phyloP scores from a whole-genome alignment of 495 filamentous ascomycete species.

The Neohortaea acidophila region DNA sequence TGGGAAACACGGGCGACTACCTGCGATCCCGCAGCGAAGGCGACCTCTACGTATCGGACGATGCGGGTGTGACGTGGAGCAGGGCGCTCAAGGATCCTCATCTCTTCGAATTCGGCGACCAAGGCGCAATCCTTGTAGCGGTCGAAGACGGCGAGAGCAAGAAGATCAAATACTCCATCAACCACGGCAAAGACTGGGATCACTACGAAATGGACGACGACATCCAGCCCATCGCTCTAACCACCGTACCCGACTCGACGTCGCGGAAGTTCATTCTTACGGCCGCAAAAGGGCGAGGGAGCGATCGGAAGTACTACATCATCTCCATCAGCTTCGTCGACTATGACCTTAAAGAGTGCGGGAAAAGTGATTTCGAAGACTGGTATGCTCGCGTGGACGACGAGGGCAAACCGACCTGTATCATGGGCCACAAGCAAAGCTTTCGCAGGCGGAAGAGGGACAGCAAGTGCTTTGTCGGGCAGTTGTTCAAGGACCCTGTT shows the following conservation, averaged over 20 bases:
- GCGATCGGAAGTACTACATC: constrained; percentile 37
- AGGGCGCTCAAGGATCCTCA: constrained; percentile 63
- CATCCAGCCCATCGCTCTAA: constrained; percentile 51
- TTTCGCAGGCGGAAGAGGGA: constrained; percentile 70
- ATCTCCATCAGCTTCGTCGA: constrained; percentile 69
- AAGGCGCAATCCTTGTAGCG: constrained; percentile 75
- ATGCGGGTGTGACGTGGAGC: constrained; percentile 76
- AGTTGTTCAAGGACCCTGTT: constrained; percentile 56
- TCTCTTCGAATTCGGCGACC: constrained; percentile 88
- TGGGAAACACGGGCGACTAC: constrained; percentile 69
- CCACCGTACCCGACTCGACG: constrained; percentile 78
- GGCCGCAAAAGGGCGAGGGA: constrained; percentile 32
- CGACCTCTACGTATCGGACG: constrained; percentile 74
- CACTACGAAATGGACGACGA: constrained; percentile 36
- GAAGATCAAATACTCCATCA: constrained; percentile 61
- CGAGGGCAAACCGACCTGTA: constrained; percentile 63
- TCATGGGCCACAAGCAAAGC: constrained; percentile 88
- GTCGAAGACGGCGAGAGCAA: constrained; percentile 52
- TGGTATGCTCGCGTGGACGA: constrained; percentile 76
- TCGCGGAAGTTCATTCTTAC: constrained; percentile 76
- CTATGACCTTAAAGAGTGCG: constrained; percentile 68
- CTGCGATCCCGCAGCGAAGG: constrained; percentile 52
- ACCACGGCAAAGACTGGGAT: constrained; percentile 77
- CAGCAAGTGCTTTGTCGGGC: constrained; percentile 71
- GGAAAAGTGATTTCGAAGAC: constrained; percentile 63